These are phyloP conservation scores for Bryoerythrophyllum caledonicum DNA, from an alignment of 225 moss, liverwort and hornwort genomes.

Conservation along the genomic window DNA sequence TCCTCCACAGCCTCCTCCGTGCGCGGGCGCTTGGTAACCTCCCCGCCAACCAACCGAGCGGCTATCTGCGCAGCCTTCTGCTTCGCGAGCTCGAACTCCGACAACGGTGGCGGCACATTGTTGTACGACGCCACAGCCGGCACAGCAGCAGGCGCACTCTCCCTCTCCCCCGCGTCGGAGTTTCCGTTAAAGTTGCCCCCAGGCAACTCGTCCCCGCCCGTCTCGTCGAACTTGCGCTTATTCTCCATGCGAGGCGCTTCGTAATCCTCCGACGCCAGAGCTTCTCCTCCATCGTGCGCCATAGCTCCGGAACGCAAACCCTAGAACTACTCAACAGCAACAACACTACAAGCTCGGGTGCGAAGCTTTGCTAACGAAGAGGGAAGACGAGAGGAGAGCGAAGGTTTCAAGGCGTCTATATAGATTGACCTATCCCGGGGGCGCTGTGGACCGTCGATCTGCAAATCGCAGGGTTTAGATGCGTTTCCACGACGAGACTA, in stretches of 20 bases:
- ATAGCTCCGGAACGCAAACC: constrained; percentile 27
- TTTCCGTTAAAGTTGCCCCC: constrained; percentile 46
- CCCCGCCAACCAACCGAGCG: constrained; percentile 80
- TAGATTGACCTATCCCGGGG: constrained; percentile 22
- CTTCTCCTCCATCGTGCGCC: constrained; percentile 86
- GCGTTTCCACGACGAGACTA: background rate
- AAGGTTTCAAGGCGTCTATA: background rate
- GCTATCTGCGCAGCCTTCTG: constrained; percentile 96
- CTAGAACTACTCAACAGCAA: background rate
- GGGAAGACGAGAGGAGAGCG: too few species aligned
- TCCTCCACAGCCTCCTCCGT: constrained; percentile 83
- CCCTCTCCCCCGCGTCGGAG: constrained; percentile 32
- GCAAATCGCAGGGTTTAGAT: background rate
- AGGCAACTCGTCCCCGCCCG: constrained; percentile 48
- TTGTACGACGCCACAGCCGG: constrained; percentile 66
- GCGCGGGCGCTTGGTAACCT: constrained; percentile 81
- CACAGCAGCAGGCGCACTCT: background rate
- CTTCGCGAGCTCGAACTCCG: constrained; percentile 94
- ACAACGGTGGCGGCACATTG: constrained; percentile 82
- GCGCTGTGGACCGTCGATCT: constrained; percentile 26
- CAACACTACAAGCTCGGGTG: background rate
- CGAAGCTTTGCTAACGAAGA: background rate
- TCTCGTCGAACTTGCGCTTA: constrained; percentile 92
- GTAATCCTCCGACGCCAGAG: constrained; percentile 63
- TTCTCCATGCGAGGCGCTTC: constrained; percentile 81